Evolutionary conservation across 371 early-diverging fungal species (phyloP), one percentile per base, ranked within the genome.

Genomic region (Mucor lusitanicus): DNA sequence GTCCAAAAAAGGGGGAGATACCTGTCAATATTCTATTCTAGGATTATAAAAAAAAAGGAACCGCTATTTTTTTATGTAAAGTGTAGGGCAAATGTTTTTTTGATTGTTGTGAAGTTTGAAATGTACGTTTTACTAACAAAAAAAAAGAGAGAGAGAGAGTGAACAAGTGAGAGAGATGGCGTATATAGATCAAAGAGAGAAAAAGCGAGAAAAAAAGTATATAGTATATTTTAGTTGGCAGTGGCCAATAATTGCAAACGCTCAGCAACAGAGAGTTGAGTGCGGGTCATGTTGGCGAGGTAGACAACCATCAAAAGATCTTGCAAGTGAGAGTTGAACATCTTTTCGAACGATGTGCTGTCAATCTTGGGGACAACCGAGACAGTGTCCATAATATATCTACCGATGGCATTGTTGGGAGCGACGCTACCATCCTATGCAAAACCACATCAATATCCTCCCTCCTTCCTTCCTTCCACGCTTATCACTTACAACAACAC

Each of bases 261-360:
- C 77, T 95, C 94, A 63, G 96, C 94, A 79, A 97, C 90, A 68
- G 92, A 90, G 63, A 98, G 86, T 82, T 98, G 98, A 27, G 95
- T 92, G 63, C 95, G 90, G 37, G 97, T 95, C 79, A 98, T 90
- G 83, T 96, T 94, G 70, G 95, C 92, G 59, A 98, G 87, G 76
- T 98, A 96, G 44, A 95, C 92, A 42, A 96, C 95, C 96, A 96
- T 95, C 73, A 96, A 86, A 61, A 97, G 84, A 77, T 98, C 97
- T 86, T 95, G 91, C 63, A 94, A 75, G 76, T 97, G 97, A 77
- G 89, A 88, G 84, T 94, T 92, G 88, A 97, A 96, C 85, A 92
- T 88, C 74, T 91, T 88, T 69, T 95, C 94, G 67, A 97, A 96
- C 61, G 90, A 90, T 63, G 79, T 82, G 37, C 91, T 80, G 70